These are phyloP conservation scores for Pouteria glomerata DNA, from an alignment of 148 eudicot genomes.

Conservation along the genomic window DNA sequence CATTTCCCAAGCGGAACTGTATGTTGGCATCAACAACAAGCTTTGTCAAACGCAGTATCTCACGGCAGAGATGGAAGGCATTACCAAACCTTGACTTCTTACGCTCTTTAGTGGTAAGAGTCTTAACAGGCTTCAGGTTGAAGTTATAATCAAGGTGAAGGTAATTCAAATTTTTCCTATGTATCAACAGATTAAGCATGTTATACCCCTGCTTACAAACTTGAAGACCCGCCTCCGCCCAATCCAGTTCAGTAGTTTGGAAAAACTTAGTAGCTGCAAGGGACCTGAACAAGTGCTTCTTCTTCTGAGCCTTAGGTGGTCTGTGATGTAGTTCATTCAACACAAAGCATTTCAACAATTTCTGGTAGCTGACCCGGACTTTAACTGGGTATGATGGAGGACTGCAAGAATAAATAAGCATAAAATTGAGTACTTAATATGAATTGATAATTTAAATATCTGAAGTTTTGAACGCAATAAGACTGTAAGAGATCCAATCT, in stretches of 20 bases:
- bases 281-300: constrained; percentile 91
- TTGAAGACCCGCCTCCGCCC: constrained; percentile 99
- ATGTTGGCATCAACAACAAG: constrained; percentile 98
- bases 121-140: constrained; percentile 96
- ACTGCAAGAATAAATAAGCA: constrained; percentile 39
- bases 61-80: constrained; percentile 98
- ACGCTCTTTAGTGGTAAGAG: constrained; percentile 96
- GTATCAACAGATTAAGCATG: constrained; percentile 95
- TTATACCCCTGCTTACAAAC: constrained; percentile 99
- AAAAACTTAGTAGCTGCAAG: constrained; percentile 96
- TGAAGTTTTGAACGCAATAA: background rate
- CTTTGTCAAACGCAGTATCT: constrained; percentile 92
- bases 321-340: constrained; percentile 96
- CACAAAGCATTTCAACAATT: constrained; percentile 90
- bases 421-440: background rate
- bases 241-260: constrained; percentile 95
- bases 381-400: constrained; percentile 99
- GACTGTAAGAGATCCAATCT: constrained; percentile 7
- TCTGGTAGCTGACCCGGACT: constrained; percentile 98
- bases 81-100: constrained; percentile 98
- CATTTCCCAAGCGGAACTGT: constrained; percentile 99
- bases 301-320: constrained; percentile 99
- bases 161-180: constrained; percentile 91
- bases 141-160: constrained; percentile 98
- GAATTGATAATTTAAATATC: background rate